Evolutionary conservation across 805 yeast genomes (phyloP), one percentile per base, ranked within the genome.

Genomic region (Pichia paraexigua): DNA sequence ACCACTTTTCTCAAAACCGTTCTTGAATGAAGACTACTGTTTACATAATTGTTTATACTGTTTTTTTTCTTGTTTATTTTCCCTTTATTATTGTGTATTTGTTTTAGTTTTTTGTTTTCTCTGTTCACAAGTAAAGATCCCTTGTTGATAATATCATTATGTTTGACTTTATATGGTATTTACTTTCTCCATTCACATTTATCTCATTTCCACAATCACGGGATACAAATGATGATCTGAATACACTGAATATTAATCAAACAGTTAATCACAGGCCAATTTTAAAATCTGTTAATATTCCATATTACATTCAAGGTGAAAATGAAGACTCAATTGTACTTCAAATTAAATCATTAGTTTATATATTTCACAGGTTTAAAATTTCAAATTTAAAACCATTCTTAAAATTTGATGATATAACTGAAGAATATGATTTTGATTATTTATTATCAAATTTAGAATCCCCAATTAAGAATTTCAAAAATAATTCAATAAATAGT

Each of bases 261-360:
- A 17, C 39, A 35, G n/a, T 17, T 9, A 17, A 35, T 35, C 39
- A 35, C n/a, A 47, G 30, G 6, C 48, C 58, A 5, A 48, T 27
- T 17, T 44, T 54, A 25, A 55, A 49, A 25, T 69, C 69, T 5
- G 67, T 75, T 25, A 71, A 76, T 15, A 75, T 79, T 21, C 85
- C 85, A 4, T 65, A 66, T 9, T 80, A 77, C 54, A 49, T 61
- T 17, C 71, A 68, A 41, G 82, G 81, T 3, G 72, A 65, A 28
- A 50, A 62, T 7, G 80, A 76, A 50, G 89, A 83, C 60, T 74
- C 82, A 6, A 72, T 80, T 13, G 87, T 82, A 56, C 69, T 83
- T 21, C 87, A 82, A 55, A 72, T 82, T 52, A 80, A 77, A 59
- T 72, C 87, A 2, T 65, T 85, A 50, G 62, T 72, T 28, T 85